Evolutionary conservation across 805 yeast genomes (phyloP).

Genomic region (Cyberlindnera subsufficiens): DNA sequence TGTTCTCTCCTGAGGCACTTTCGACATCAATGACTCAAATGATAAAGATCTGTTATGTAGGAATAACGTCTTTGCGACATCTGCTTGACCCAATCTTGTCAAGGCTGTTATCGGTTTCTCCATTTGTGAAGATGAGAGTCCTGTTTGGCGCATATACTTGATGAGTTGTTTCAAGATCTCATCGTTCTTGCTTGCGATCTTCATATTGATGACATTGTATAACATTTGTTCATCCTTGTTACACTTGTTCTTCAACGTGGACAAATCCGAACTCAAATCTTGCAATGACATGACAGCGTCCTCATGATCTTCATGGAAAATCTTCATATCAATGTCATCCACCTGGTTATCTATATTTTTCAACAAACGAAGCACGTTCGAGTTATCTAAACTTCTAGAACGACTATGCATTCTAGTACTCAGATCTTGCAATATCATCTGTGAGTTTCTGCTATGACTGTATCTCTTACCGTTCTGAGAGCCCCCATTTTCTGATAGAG

Average conservation of each 20-base stretch:
- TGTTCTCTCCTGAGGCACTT: constrained; percentile 35
- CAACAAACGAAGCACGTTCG: constrained; percentile 37
- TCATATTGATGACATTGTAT: constrained; percentile 29
- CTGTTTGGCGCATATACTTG: constrained; percentile 26
- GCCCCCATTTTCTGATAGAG: constrained; percentile 21
- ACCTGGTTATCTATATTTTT: constrained; percentile 52
- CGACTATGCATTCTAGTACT: constrained; percentile 58
- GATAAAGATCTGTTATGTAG: constrained; percentile 41
- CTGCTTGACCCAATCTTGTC: constrained; percentile 35
- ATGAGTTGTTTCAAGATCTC: constrained; percentile 29
- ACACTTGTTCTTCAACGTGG: constrained; percentile 9
- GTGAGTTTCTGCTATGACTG: constrained; percentile 27
- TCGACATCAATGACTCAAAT: constrained; percentile 41
- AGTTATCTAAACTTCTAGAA: constrained; percentile 44
- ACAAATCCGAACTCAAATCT: constrained; percentile 28
- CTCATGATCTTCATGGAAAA: constrained; percentile 54
- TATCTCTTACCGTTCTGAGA: constrained; percentile 23
- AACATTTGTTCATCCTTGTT: constrained; percentile 24
- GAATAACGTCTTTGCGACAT: constrained; percentile 42
- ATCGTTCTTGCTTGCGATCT: constrained; percentile 27
- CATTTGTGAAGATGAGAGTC: constrained; percentile 22
- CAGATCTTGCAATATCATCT: constrained; percentile 45
- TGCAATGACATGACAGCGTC: constrained; percentile 32
- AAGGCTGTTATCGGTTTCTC: constrained; percentile 26
- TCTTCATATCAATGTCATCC: constrained; percentile 63